Evolutionary conservation across 176 grass and related monocot species (phyloP), one percentile per base, ranked within the genome.

Genomic region (Hordeum marinum): DNA sequence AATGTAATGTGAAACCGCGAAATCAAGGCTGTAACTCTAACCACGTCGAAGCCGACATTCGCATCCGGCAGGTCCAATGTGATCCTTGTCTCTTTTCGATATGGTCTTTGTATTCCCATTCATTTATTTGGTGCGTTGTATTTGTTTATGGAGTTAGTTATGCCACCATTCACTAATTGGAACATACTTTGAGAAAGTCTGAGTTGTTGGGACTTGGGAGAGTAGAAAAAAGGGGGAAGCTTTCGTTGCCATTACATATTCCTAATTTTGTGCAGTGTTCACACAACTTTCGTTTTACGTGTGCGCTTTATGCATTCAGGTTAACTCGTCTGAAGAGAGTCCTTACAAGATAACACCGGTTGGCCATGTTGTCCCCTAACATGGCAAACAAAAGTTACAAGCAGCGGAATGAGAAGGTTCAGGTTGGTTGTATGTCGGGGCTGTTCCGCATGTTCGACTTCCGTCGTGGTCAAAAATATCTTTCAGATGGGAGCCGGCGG

Each of bases 401-500:
- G 80, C 68, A 72, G 9, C 34, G 29, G 29, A 9, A 59, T 12
- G 66, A 82, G 79, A 92, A 84, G 31, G 80, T 86, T 42, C 87
- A 96, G 68, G 36, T 80, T 39, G 82, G 94, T 39, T 99, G 93
- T 76, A 83, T 94, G 84, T 84, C 89, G n/a, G 85, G 90, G 73
- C 83, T 99, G 64, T 89, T 99, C 77, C 92, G 75, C 75, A 89
- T 95, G 62, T 90, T 98, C 78, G 83, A 98, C 72, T 98, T 98
- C 85, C 91, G 88, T 17, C 83, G 64, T 27, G 67, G 24, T 87
- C 91, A 81, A 54, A 99, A 96, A 88, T 88, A 92, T 77, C 68
- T 99, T 86, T 92, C 93, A 67, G 85, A 99, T 81, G 81, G 84
- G 37, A 91, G 82, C 20, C 84, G 81, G 20, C 23, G 40, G 21